A percentile compares a stretch with the other conserved stretches of the same genome.
phyloP scores from a whole-genome alignment of 2,329 filamentous ascomycete genomes.

The Trichoderma polysporum region DNA sequence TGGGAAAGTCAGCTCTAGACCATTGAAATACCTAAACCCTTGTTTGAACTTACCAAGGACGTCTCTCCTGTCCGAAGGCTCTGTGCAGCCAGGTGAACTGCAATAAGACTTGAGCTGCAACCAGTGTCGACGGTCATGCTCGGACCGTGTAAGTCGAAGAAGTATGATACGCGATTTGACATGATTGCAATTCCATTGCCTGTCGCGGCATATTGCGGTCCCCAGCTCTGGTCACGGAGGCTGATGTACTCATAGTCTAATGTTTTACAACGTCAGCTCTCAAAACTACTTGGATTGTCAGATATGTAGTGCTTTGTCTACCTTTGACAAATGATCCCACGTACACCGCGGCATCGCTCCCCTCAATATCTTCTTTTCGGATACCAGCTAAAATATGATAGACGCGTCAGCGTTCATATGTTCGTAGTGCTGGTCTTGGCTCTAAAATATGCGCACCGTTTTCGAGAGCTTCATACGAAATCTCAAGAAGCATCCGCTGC shows the following conservation, averaged over 20 bases:
- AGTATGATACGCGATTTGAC: slow-evolving; percentile 56
- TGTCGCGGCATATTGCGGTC: slow-evolving; percentile 52
- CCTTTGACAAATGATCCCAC: slow-evolving; percentile 53
- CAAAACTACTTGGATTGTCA: background rate
- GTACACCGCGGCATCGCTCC: slow-evolving; percentile 48
- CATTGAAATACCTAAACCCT: background rate
- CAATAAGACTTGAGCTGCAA: slow-evolving; percentile 56
- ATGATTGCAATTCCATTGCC: slow-evolving; percentile 54
- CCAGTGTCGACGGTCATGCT: slow-evolving; percentile 60
- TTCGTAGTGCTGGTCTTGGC: background rate
- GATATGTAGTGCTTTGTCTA: slow-evolving; percentile 21
- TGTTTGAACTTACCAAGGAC: slow-evolving; percentile 33
- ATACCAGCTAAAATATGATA: slow-evolving; percentile 40
- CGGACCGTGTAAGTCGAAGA: slow-evolving; percentile 54
- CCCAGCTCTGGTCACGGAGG: slow-evolving; percentile 50
- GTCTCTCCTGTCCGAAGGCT: slow-evolving; percentile 48
- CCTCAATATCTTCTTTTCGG: slow-evolving; percentile 43
- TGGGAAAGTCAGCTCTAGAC: slow-evolving; percentile 23
- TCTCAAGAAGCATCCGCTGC: slow-evolving; percentile 52
- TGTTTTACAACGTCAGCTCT: background rate
- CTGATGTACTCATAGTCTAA: slow-evolving; percentile 52
- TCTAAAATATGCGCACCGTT: slow-evolving; percentile 39
- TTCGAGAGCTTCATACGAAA: slow-evolving; percentile 51
- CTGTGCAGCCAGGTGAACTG: slow-evolving; percentile 53
- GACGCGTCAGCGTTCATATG: background rate